phyloP scores from a whole-genome alignment of 345 rosid genomes.

The Populus simonii region DNA sequence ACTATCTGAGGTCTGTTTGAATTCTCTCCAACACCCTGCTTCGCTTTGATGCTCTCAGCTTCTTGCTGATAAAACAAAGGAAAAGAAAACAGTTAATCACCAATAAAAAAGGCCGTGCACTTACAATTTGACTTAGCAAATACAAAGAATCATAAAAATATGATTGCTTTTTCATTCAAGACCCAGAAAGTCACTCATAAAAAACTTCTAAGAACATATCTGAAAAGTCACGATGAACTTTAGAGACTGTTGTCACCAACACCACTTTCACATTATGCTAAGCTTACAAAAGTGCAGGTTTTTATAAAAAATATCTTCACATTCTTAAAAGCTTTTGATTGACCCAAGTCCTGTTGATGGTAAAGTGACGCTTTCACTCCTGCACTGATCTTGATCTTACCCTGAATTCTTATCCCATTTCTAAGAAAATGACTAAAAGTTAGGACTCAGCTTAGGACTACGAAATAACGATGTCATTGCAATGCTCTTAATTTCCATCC shows the following conservation, averaged over 20 bases:
- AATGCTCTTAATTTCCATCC: neutral
- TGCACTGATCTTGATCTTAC: neutral
- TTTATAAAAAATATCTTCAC: neutral
- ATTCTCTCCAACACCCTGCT: conserved; percentile 44
- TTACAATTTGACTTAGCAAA: neutral
- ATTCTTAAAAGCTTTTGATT: neutral
- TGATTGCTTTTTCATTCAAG: neutral
- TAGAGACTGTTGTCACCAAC: neutral
- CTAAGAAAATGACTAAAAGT: neutral
- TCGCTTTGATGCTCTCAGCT: conserved; percentile 55
- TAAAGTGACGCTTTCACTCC: neutral
- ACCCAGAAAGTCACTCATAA: neutral
- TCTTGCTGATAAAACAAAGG: conserved; percentile 50
- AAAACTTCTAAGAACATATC: neutral
- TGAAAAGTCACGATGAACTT: neutral
- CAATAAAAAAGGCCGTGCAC: neutral
- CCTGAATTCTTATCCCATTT: neutral
- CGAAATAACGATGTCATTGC: neutral
- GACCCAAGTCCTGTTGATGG: neutral
- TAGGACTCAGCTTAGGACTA: neutral
- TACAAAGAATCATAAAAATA: neutral
- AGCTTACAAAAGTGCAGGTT: neutral
- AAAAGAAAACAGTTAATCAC: neutral
- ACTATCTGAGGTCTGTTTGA: conserved; percentile 25
- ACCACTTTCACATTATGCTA: neutral